Base-by-base conservation (phyloP, 139 green algal genomes). In the Tetraselmis chui region DNA sequence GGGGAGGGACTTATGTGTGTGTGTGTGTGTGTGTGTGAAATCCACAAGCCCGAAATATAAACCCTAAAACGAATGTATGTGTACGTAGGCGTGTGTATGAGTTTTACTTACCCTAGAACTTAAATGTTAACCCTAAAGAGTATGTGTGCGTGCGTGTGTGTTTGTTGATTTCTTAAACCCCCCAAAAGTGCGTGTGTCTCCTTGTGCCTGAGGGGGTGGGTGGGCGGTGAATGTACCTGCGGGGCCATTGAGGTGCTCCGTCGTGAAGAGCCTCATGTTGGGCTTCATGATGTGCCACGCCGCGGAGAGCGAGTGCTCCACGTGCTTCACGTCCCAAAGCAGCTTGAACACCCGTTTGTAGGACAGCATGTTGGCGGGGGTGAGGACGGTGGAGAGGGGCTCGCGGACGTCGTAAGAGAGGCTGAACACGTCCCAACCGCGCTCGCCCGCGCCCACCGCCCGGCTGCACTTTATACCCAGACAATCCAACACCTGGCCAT, bases 351-450 rank as follows among this genome's bases (percentile, higher is more conserved):
- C 88, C 29, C 89, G 85, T 32, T 91, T 86, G 87, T 98, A 98
- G 29, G 84, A 85, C 31, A 74, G 30, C 89, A 94, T 91, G 0
- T 83, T 85, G 23, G 31, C 28, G 5, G 87, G 78, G 1, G 91
- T 96, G 87, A 97, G 92, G 26, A 96, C 83, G 30, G 92, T 92
- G 31, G 81, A 86, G 28, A 97, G 83, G 5, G 93, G 91, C n/a
- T 82, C 76, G 1, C 81, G 77, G 45, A 94, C 75, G 2, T 88
- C 80, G 85, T 99, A 99, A 59, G 92, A 81, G 45, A 99, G 84
- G 2, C 85, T 89, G 80, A 99, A 99, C 26, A 97, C 91, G 76
- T 99, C 92, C 96, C 96, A 99, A 23, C 96, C 96, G n/a, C 29
- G 24, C 32, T 85, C 80, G 0, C 85, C 81, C 32, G 59, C 81